phyloP scores from a whole-genome alignment of 2,329 filamentous ascomycete species.

The Thielaviopsis euricoi region DNA sequence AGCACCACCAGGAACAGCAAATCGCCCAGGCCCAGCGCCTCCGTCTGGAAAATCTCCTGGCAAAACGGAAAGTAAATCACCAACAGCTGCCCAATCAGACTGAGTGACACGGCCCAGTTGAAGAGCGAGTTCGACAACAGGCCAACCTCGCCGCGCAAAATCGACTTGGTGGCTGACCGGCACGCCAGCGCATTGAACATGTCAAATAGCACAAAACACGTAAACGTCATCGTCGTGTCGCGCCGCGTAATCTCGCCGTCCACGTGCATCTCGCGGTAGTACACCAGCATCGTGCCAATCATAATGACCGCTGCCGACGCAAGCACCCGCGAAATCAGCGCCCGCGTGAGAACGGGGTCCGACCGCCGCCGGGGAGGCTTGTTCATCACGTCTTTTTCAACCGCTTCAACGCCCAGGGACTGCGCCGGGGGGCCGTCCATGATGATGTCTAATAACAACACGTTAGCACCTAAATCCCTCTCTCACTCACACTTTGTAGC shows the following conservation, averaged over 20 bases:
- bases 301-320: conserved; percentile 83
- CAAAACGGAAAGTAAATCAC: conserved; percentile 93
- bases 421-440: conserved; percentile 98
- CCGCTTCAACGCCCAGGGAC: conserved; percentile 86
- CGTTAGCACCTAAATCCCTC: conserved; percentile 11
- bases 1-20: conserved; percentile 55
- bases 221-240: conserved; percentile 98
- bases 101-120: conserved; percentile 84
- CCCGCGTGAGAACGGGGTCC: conserved; percentile 77
- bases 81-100: conserved; percentile 67
- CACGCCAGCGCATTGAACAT: conserved; percentile 98
- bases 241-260: conserved; percentile 74
- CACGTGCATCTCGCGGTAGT: conserved; percentile 75
- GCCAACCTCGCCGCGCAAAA: conserved; percentile 71
- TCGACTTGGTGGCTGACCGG: conserved; percentile 76
- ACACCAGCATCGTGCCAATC: conserved; percentile 78
- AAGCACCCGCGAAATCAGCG: conserved; percentile 68
- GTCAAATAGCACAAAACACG: conserved; percentile 95
- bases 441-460: conserved; percentile 75
- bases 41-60: conserved; percentile 91
- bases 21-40: conserved; percentile 61
- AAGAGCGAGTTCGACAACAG: conserved; percentile 83
- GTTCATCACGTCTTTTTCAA: conserved; percentile 87
- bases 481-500: not conserved
- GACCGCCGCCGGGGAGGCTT: conserved; percentile 70